Conservation (phyloP, 805 yeast genomes). For the Kazachstania africana region DNA sequence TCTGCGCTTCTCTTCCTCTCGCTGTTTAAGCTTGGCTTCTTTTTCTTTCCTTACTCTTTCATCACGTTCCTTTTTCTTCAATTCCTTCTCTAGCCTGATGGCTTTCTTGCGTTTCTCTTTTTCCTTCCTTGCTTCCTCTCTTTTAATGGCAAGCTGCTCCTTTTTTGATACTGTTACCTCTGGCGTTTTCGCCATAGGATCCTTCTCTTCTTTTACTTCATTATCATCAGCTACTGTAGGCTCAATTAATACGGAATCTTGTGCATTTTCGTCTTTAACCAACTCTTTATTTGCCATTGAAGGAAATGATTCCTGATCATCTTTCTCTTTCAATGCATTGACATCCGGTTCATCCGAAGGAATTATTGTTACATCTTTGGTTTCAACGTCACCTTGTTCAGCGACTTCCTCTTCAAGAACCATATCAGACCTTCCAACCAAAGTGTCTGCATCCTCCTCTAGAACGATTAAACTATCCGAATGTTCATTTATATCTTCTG, state of each 20-base stretch:
- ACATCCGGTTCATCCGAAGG: neutral
- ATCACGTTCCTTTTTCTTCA: conserved; percentile 9
- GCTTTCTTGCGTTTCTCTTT: conserved; percentile 7
- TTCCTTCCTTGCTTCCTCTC: conserved; percentile 2
- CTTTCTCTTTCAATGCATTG: neutral
- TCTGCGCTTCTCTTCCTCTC: conserved; percentile 14
- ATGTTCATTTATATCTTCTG: neutral
- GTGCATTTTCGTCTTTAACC: neutral
- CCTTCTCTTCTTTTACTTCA: neutral
- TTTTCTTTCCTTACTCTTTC: conserved; percentile 3
- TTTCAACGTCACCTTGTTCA: neutral
- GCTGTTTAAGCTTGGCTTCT: conserved; percentile 9
- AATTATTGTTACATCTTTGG: neutral
- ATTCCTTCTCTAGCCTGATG: no score
- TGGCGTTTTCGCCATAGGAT: no score
- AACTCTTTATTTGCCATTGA: no score
- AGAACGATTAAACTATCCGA: neutral
- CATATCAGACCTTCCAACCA: no score
- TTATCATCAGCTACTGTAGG: neutral
- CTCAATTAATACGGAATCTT: no score
- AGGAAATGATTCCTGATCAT: neutral
- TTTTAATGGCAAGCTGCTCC: neutral
- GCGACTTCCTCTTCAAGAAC: no score
- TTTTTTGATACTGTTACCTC: no score
- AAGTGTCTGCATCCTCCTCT: neutral